Base-by-base conservation (phyloP, 2,329 filamentous ascomycete genomes). In the Aspergillus sp. region DNA sequence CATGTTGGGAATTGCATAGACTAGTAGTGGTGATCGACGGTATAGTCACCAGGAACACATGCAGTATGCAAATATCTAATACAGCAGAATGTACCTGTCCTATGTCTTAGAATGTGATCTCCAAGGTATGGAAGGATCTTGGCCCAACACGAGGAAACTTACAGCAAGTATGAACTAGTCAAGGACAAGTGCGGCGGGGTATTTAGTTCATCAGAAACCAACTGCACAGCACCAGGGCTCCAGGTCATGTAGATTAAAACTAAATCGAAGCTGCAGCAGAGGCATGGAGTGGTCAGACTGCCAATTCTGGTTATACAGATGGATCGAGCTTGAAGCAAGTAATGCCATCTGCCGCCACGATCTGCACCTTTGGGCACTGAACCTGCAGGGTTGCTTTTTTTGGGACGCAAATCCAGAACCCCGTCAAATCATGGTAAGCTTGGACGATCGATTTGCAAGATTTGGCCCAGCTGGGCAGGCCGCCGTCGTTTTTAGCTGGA, bases 1-100 rank as follows among this genome's bases (percentile, higher is more conserved):
- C 57, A 58, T 57, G 41, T 25, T 47, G 43, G 20, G 41, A 43
- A 25, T 49, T 43, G 40, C n/a, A 36, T 29, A 45, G 43, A 11
- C 45, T 47, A 40, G 20, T 36, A 42, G 17, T 43, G 53, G 40
- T 31, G 20, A 41, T 46, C 11, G 20, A 36, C 13, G 29, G 19
- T n/a, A n/a, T 10, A 23, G 9, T n/a, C 11, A 23, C 16, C 34
- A 13, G 36, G 36, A 20, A 44, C 41, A 21, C 45, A 52, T 29
- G 25, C 20, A 44, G 21, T 11, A 17, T 47, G 20, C n/a, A 47
- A 41, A 19, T 16, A 29, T 32, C 20, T 43, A 17, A 45, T 45
- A 23, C 23, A 32, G 40, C 23, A 36, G 38, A 44, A 48, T 38
- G 40, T 21, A 23, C 17, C 45, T 47, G 45, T 36, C n/a, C 31